Percentiles rank a stretch among this genome's conserved stretches.
Conservation (phyloP, 352 stramenopile species). For the Phytophthora boehmeriae region DNA sequence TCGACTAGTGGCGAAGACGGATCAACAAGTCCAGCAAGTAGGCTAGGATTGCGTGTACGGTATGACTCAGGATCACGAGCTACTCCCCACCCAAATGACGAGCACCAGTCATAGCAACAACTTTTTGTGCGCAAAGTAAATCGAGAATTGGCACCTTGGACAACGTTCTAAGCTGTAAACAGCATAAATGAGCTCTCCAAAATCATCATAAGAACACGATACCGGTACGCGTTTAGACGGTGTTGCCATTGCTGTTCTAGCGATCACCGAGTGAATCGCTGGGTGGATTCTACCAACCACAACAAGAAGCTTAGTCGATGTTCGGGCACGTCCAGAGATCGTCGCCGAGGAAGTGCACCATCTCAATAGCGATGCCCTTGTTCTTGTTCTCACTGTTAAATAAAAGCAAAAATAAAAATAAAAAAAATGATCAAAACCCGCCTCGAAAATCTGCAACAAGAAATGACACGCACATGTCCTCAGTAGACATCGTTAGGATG, state of each 20-base stretch:
- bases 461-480: slow-evolving; percentile 90
- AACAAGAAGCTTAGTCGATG: slow-evolving; percentile 60
- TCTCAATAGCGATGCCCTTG: slow-evolving; percentile 97
- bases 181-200: slow-evolving; percentile 8
- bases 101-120: slow-evolving; percentile 20
- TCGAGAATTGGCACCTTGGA: no score
- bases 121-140: slow-evolving; percentile 2
- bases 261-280: slow-evolving; percentile 5
- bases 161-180: background rate
- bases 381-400: slow-evolving; percentile 89
- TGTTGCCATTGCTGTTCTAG: background rate
- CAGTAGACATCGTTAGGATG: slow-evolving; percentile 95
- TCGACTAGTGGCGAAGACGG: slow-evolving; percentile 13
- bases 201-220: slow-evolving; percentile 3
- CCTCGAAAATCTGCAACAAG: slow-evolving; percentile 5
- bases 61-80: slow-evolving; percentile 10
- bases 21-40: slow-evolving; percentile 3
- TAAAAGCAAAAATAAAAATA: slow-evolving; percentile 1
- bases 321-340: slow-evolving; percentile 92
- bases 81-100: slow-evolving; percentile 4
- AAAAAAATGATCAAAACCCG: background rate
- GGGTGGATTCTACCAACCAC: background rate
- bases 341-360: slow-evolving; percentile 97
- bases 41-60: slow-evolving; percentile 18
- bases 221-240: background rate